Evolutionary conservation across 805 yeast genomes (phyloP).

Genomic region (Monosporozyma aquatica): DNA sequence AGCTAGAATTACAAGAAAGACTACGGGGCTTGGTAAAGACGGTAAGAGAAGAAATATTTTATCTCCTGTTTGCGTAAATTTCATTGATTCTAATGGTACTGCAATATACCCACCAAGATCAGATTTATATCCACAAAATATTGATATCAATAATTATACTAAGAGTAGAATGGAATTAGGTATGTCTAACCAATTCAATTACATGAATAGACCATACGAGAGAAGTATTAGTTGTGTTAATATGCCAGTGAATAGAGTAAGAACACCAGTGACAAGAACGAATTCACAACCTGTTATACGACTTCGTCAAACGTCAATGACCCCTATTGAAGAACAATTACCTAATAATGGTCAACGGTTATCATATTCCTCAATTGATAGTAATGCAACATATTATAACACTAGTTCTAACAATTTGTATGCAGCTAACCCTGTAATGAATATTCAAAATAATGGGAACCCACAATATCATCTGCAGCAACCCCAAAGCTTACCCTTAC

Average conservation of each 20-base stretch:
- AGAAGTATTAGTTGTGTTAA: conserved; percentile 3
- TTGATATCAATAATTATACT: not conserved
- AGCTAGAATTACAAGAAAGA: conserved; percentile 26
- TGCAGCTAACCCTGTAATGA: not conserved
- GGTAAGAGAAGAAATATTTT: conserved; percentile 26
- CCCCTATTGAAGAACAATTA: not conserved
- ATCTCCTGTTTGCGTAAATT: conserved; percentile 25
- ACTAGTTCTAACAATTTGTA: not conserved
- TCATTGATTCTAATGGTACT: conserved; percentile 4
- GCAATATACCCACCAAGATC: not conserved
- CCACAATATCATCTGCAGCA: not conserved
- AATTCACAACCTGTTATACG: conserved; percentile 4
- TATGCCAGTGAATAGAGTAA: conserved; percentile 1
- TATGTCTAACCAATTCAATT: not conserved
- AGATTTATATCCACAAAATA: not conserved
- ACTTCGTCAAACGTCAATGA: not conserved
- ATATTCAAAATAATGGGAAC: not conserved
- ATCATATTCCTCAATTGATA: not conserved
- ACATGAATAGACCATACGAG: not conserved
- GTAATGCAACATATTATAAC: not conserved
- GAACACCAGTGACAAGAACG: not conserved
- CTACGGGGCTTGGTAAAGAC: conserved; percentile 26
- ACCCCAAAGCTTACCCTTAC: not conserved
- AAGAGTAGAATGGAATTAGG: not conserved
- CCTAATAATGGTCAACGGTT: not conserved